A percentile compares a stretch with the other conserved stretches of the same genome.
phyloP scores from a whole-genome alignment of 164 flowering plant genomes.

The Akebia trifoliata region DNA sequence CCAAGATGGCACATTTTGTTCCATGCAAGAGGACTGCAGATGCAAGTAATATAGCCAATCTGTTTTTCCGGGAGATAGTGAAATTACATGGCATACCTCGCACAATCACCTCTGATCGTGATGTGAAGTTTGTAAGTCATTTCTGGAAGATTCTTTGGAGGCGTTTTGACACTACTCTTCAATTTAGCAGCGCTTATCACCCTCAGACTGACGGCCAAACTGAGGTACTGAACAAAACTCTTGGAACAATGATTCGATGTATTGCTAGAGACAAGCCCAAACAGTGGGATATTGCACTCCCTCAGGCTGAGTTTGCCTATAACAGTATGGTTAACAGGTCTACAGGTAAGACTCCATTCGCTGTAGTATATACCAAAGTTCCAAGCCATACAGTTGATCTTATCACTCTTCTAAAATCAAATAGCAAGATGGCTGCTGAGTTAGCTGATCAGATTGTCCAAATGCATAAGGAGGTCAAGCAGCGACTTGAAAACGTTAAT shows the following conservation, averaged over 20 bases:
- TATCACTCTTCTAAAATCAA: not conserved
- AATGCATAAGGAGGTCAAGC: not conserved
- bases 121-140: not conserved
- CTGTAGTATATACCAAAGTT: not conserved
- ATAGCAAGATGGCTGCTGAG: not conserved
- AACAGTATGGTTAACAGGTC: not conserved
- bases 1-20: not conserved
- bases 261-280: not conserved
- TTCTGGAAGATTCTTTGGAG: not conserved
- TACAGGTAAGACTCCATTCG: not conserved
- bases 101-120: not conserved
- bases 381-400: not conserved
- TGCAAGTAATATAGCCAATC: not conserved
- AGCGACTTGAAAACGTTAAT: not conserved
- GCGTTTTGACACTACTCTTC: not conserved
- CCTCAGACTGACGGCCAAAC: not conserved
- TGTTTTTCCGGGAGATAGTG: not conserved
- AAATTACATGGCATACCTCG: not conserved
- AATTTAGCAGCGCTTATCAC: not conserved
- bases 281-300: not conserved
- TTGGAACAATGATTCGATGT: not conserved
- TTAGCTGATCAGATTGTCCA: not conserved
- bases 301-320: not conserved
- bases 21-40: not conserved
- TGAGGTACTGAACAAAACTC: not conserved